Evolutionary conservation across 1,284 basidiomycete genomes (phyloP).

Genomic region (Malassezia cuniculi): DNA sequence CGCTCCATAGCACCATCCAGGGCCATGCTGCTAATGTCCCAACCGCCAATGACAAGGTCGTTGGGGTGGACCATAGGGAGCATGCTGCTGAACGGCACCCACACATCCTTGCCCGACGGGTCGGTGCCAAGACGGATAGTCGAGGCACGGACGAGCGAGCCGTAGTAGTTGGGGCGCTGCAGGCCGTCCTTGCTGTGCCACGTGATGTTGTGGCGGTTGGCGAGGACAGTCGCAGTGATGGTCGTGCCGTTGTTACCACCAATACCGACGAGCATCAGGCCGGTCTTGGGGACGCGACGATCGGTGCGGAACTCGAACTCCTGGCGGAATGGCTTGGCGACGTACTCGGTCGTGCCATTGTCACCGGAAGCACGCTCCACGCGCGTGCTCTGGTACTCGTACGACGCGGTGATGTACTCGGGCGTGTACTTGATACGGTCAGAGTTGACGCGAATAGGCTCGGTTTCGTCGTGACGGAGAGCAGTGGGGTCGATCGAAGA

Average conservation of each 20-base stretch:
- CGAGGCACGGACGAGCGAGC: conserved; percentile 70
- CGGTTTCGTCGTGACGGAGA: conserved; percentile 37
- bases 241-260: conserved; percentile 98
- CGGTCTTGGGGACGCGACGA: conserved; percentile 76
- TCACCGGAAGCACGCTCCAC: conserved; percentile 31
- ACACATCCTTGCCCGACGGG: conserved; percentile 72
- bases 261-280: conserved; percentile 89
- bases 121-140: conserved; percentile 84
- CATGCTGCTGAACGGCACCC: conserved; percentile 83
- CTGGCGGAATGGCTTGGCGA: conserved; percentile 36
- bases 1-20: conserved; percentile 89
- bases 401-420: conserved; percentile 34
- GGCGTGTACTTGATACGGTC: conserved; percentile 38
- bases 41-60: conserved; percentile 89
- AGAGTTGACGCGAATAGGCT: conserved; percentile 40
- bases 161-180: conserved; percentile 80
- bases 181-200: conserved; percentile 89
- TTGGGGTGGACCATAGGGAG: conserved; percentile 98
- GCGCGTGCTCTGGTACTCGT: conserved; percentile 43
- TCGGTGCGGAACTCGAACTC: conserved; percentile 73
- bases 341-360: conserved; percentile 37
- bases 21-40: conserved; percentile 79
- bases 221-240: conserved; percentile 82
- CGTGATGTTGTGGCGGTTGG: conserved; percentile 84
- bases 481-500: conserved; percentile 43